Evolutionary conservation across 169 alveolate species (phyloP), one percentile per base, ranked within the genome.

Genomic region (Eimeria sp.): DNA sequence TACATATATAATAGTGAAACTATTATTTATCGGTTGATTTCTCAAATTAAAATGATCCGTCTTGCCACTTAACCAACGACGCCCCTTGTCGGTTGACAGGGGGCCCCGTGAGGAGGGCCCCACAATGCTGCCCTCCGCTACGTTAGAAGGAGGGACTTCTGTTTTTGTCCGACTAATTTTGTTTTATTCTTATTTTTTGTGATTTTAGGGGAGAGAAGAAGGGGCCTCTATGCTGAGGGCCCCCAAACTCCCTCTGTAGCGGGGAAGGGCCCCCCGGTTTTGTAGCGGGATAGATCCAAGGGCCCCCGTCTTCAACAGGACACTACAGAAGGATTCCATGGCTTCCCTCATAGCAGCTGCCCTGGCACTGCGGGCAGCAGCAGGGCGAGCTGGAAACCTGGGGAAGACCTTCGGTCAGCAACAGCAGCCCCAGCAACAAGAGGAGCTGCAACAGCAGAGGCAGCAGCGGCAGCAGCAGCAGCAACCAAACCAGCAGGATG

Each of bases 351-450:
- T 76, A 20, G 88, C 88, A 45, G 88, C 88, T 10, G 88, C 88
- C 13, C 88, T 76, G 88, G 88, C 88, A 34, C 88, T 76, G 88
- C 51, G 63, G 65, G 88, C 88, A 5, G 88, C 88, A 20, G 88
- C 88, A 7, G 88, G 88, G 27, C 61, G 45, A 18, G 47, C 27
- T 6, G 88, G 34, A 16, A n/a, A 5, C 7, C 47, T 30, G 47
- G 34, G 13, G 88, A 27, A 34, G 14, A 22, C 27, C 88, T 18
- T 40, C 14, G 10, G 22, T n/a, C 61, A 40, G 0, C 72, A 61
- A 34, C 40, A 34, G 40, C 40, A 34, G 2, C 40, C 0, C 2
- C 40, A 34, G 40, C 40, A 34, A 34, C 72, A 61, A 18, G 72
- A 25, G 72, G 7, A 72, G 9, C 82, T n/a, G 30, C 82, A 70